Conservation (phyloP, 164 flowering plant genomes). For the Umbellularia californica region DNA sequence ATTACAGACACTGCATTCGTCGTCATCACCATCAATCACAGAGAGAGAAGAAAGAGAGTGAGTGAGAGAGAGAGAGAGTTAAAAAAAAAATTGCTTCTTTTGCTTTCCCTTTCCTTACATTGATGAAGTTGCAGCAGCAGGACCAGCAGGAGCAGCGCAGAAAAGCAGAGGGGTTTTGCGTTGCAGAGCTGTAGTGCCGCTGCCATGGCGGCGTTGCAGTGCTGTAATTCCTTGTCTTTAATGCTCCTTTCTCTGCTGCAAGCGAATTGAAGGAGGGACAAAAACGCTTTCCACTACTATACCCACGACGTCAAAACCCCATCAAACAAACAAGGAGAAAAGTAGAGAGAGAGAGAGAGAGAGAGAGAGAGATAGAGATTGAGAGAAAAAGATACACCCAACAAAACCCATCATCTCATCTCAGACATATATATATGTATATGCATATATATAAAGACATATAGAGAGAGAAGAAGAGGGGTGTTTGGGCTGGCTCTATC, state of each 20-base stretch:
- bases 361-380: background rate
- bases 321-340: background rate
- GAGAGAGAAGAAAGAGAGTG: constrained; percentile 10
- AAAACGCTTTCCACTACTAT: background rate
- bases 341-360: background rate
- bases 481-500: background rate
- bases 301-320: background rate
- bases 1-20: constrained; percentile 3
- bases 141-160: background rate
- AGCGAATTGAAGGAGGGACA: constrained; percentile 11
- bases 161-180: background rate
- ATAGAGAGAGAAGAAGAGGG: background rate
- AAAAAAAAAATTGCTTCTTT: constrained; percentile 1
- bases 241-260: constrained; percentile 19
- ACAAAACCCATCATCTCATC: background rate
- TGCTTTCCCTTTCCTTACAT: constrained; percentile 25
- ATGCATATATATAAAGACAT: background rate
- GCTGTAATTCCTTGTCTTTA: constrained; percentile 58
- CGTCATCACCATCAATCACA: constrained; percentile 6
- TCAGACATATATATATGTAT: background rate
- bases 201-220: constrained; percentile 79
- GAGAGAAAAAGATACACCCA: background rate
- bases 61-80: background rate
- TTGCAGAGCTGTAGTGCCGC: constrained; percentile 32
- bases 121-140: constrained; percentile 24